Conservation (phyloP, 345 rosid species). For the Salix brachista region DNA sequence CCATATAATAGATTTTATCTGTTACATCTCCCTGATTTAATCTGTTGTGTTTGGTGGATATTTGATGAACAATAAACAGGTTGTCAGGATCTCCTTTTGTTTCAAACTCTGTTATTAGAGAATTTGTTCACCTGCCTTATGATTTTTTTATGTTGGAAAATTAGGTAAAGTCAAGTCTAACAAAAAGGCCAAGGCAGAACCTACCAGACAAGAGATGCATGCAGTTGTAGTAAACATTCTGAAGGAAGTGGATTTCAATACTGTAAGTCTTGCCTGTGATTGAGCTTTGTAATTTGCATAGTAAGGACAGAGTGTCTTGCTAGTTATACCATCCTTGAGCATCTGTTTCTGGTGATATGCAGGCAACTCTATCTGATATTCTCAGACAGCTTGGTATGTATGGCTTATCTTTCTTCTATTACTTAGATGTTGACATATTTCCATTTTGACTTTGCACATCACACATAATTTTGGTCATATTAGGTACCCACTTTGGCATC, state of each 20-base stretch:
- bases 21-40: not conserved
- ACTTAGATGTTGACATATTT: not conserved
- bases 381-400: slow-evolving; percentile 78
- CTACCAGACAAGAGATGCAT: slow-evolving; percentile 85
- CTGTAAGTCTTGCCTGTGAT: slow-evolving; percentile 47
- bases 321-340: not conserved
- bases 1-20: not conserved
- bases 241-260: slow-evolving; percentile 93
- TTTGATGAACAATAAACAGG: not conserved
- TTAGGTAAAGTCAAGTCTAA: slow-evolving; percentile 56
- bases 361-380: slow-evolving; percentile 94
- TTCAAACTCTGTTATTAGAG: not conserved
- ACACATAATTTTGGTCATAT: slow-evolving; percentile 10
- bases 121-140: not conserved
- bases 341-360: slow-evolving; percentile 22
- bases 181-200: slow-evolving; percentile 65
- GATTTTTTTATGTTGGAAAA: slow-evolving; percentile 13
- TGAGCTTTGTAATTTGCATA: not conserved
- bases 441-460: slow-evolving; percentile 1
- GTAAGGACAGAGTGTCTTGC: not conserved
- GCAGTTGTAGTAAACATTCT: slow-evolving; percentile 73
- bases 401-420: slow-evolving; percentile 6
- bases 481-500: slow-evolving; percentile 69
- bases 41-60: not conserved
- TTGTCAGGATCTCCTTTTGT: not conserved